Evolutionary conservation across 257 asterid species (phyloP).

Genomic region (Fraxinus cuspidata): DNA sequence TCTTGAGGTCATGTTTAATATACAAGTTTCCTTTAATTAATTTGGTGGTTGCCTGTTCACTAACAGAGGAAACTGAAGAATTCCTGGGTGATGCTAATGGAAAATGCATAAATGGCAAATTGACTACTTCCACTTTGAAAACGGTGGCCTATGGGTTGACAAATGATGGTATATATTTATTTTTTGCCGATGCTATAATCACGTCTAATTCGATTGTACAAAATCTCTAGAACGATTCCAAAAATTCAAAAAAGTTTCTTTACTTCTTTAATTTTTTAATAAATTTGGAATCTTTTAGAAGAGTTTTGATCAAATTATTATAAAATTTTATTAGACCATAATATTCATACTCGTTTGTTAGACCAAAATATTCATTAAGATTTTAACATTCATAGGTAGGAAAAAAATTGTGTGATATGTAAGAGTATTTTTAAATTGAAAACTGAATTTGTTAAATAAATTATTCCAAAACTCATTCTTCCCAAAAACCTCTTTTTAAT

Average conservation of each 20-base stretch:
- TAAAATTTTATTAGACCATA: too few species aligned
- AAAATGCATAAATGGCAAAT: conserved; percentile 45
- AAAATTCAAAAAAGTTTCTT: not conserved
- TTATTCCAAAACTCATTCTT: too few species aligned
- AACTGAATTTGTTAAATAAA: too few species aligned
- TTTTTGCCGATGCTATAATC: not conserved
- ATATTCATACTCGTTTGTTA: too few species aligned
- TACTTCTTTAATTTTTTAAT: not conserved
- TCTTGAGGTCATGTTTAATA: not conserved
- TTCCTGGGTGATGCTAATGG: conserved; percentile 44
- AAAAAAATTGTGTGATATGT: too few species aligned
- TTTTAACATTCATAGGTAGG: too few species aligned
- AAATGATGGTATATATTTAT: conserved; percentile 35
- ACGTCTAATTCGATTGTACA: not conserved
- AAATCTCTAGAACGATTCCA: not conserved
- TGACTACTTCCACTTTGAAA: conserved; percentile 34
- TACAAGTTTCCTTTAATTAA: not conserved
- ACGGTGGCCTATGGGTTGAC: conserved; percentile 44
- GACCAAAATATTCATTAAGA: too few species aligned
- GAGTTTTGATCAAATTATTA: not conserved
- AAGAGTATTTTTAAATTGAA: too few species aligned
- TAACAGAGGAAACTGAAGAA: conserved; percentile 61
- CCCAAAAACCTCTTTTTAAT: too few species aligned
- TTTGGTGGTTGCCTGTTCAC: not conserved
- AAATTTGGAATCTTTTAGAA: not conserved